Percentiles rank a stretch among this genome's conserved stretches.
phyloP scores from a whole-genome alignment of 371 early-diverging fungal species.

The Rhizopus stolonifer region DNA sequence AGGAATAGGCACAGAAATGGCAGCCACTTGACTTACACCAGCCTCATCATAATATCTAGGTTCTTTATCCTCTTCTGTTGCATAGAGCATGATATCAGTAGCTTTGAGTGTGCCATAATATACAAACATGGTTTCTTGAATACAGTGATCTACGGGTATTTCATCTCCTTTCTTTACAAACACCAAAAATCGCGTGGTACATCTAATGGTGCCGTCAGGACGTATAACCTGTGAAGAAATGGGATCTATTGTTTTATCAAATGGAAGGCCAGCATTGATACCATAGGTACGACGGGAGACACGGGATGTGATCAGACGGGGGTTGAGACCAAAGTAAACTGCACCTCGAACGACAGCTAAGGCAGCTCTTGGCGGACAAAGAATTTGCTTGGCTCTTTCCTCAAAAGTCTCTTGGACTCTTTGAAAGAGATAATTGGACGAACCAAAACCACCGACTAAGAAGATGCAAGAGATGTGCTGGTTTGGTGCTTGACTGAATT shows the following conservation, averaged over 20 bases:
- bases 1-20: slow-evolving; percentile 48
- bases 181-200: slow-evolving; percentile 41
- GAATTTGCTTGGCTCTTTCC: slow-evolving; percentile 27
- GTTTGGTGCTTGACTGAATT: slow-evolving; percentile 26
- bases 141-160: slow-evolving; percentile 45
- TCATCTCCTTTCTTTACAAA: slow-evolving; percentile 45
- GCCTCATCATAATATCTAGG: slow-evolving; percentile 43
- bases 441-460: slow-evolving; percentile 52
- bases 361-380: slow-evolving; percentile 45
- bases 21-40: slow-evolving; percentile 41
- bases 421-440: slow-evolving; percentile 47
- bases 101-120: slow-evolving; percentile 45
- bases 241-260: slow-evolving; percentile 38
- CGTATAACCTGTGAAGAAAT: slow-evolving; percentile 31
- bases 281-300: slow-evolving; percentile 61
- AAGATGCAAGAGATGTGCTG: slow-evolving; percentile 35
- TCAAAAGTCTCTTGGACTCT: slow-evolving; percentile 33
- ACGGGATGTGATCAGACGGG: slow-evolving; percentile 51
- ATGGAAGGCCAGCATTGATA: slow-evolving; percentile 60
- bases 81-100: slow-evolving; percentile 48
- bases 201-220: slow-evolving; percentile 48
- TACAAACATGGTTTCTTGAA: slow-evolving; percentile 47
- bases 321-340: slow-evolving; percentile 53
- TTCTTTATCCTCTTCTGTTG: slow-evolving; percentile 35
- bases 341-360: slow-evolving; percentile 54